Evolutionary conservation across 331 rosid genomes (phyloP).

Genomic region (Acacia concinna): DNA sequence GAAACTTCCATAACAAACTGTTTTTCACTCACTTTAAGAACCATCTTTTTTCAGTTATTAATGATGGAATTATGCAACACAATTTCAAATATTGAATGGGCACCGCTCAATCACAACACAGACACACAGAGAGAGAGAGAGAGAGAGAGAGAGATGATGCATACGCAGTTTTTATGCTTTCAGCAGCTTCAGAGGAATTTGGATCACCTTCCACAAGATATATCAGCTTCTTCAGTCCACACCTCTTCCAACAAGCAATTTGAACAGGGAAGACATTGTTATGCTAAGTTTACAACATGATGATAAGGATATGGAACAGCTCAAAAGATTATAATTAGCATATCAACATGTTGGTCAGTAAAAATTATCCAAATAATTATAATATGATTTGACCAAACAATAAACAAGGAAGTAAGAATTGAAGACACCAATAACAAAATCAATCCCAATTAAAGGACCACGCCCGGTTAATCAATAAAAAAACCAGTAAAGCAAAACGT

Average conservation of each 20-base stretch:
- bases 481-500: neutral
- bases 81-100: slow-evolving; percentile 14
- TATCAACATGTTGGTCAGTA: neutral
- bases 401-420: neutral
- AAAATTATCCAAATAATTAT: neutral
- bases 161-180: slow-evolving; percentile 97
- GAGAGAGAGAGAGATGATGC: slow-evolving; percentile 19
- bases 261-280: slow-evolving; percentile 16
- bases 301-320: neutral
- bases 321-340: neutral
- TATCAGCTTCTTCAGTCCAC: slow-evolving; percentile 87
- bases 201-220: slow-evolving; percentile 99
- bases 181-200: slow-evolving; percentile 90
- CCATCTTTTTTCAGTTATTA: slow-evolving; percentile 16
- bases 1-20: neutral
- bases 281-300: slow-evolving; percentile 13
- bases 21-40: slow-evolving; percentile 16
- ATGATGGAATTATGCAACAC: neutral
- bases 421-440: neutral
- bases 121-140: neutral
- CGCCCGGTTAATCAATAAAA: neutral
- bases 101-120: neutral
- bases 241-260: slow-evolving; percentile 62
- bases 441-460: neutral
- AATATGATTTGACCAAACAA: neutral